Evolutionary conservation across 2,329 filamentous ascomycete species (phyloP), one percentile per base, ranked within the genome.

Genomic region (Verticillium tricorpus): DNA sequence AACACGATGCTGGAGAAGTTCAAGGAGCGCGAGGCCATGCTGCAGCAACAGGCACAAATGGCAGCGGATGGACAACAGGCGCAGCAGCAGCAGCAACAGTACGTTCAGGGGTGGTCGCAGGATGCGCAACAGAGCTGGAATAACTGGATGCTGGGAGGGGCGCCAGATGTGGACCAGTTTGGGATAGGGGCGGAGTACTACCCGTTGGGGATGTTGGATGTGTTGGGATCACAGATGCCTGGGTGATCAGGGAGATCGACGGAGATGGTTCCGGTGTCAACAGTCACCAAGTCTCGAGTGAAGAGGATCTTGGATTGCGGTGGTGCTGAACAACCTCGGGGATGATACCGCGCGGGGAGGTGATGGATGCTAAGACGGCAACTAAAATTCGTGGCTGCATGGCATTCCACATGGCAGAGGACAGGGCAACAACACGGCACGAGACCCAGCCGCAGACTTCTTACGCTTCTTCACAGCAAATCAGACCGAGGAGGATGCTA

Each of bases 1-100:
- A 60, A 64, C 57, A 66, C 63, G 32, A 73, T 73, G 70, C 67
- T 73, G 11, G 62, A 66, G 14, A 73, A 68, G 60, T 68, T 73
- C 54, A 71, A 69, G 59, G 65, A 67, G 15, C 34, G 62, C 1
- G 66, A 67, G 14, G 50, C 59, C n/a, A 45, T 56, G 32, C 52
- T 60, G 11, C 65, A 67, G 50, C 57, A 59, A 25, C 59, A 59
- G 34, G 45, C 45, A 5, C 45, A 52, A 9, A 35, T 35, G 34
- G 34, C 34, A 14, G 34, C 34, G 34, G 34, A 35, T 14, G 34
- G 34, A 11, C 37, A 40, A 19, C 60, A 61, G 40, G 31, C 31
- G 3, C 37, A 40, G 17, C 57, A 58, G 25, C 57, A 58, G 22
- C 28, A 57, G 12, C 19, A 37, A 28, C 60, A 61, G 40, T 32